Conservation (phyloP, 768 basidiomycete genomes). For the Pulveroboletus sp. region DNA sequence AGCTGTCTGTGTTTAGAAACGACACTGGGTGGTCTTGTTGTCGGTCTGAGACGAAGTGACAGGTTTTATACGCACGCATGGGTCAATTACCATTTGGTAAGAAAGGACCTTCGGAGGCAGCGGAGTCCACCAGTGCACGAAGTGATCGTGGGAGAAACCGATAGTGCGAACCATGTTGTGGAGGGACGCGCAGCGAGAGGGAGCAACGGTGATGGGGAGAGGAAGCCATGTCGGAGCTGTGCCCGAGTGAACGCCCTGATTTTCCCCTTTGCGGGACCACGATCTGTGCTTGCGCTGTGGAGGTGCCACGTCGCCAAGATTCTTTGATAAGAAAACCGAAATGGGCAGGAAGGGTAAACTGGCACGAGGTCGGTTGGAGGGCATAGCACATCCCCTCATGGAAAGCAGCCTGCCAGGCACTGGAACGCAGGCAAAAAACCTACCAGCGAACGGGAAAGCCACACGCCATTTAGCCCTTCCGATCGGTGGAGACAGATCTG, state of each 20-base stretch:
- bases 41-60: slow-evolving; percentile 3
- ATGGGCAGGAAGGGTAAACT: slow-evolving; percentile 23
- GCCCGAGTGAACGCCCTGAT: slow-evolving; percentile 25
- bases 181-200: slow-evolving; percentile 1
- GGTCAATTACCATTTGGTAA: slow-evolving; percentile 29
- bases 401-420: slow-evolving; percentile 14
- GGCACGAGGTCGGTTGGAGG: slow-evolving; percentile 29
- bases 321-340: slow-evolving; percentile 28
- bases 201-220: neutral
- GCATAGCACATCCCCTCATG: slow-evolving; percentile 26
- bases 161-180: slow-evolving; percentile 12
- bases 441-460: slow-evolving; percentile 10
- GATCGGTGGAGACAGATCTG: slow-evolving; percentile 14
- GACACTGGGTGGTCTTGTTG: neutral
- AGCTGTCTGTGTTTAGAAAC: neutral
- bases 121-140: slow-evolving; percentile 27
- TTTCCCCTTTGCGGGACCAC: slow-evolving; percentile 21
- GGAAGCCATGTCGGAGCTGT: slow-evolving; percentile 23
- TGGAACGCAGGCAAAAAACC: slow-evolving; percentile 20
- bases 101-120: slow-evolving; percentile 27
- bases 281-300: slow-evolving; percentile 17
- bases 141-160: slow-evolving; percentile 33
- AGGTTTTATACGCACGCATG: slow-evolving; percentile 29
- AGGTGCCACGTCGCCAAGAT: slow-evolving; percentile 28
- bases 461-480: slow-evolving; percentile 12